Evolutionary conservation across 192 early-diverging fungal genomes (phyloP).

Genomic region (Backusella tarrabulga): DNA sequence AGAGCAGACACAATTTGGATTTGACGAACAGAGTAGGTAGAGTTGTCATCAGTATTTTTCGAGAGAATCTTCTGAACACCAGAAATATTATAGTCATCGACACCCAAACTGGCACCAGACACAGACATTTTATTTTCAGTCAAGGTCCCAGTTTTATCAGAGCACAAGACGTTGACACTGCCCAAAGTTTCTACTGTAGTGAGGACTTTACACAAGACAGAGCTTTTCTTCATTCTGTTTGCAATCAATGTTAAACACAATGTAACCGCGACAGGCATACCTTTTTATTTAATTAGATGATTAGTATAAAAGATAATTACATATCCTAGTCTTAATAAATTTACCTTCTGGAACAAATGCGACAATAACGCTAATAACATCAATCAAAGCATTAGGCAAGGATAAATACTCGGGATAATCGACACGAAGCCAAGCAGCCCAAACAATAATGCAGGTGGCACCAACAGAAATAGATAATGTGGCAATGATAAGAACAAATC

Average conservation of each 20-base stretch:
- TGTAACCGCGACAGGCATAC: constrained; percentile 76
- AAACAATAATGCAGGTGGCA: constrained; percentile 41
- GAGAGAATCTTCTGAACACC: constrained; percentile 7
- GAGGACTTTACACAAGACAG: constrained; percentile 80
- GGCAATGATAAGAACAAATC: constrained; percentile 71
- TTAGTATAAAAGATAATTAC: neutral
- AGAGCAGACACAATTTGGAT: constrained; percentile 34
- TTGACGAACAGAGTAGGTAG: constrained; percentile 22
- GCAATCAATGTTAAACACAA: constrained; percentile 77
- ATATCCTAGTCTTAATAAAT: neutral
- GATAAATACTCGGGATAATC: constrained; percentile 58
- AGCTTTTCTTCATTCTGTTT: constrained; percentile 65
- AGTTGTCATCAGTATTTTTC: neutral
- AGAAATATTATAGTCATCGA: constrained; percentile 32
- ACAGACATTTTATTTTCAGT: constrained; percentile 79
- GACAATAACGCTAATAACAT: constrained; percentile 64
- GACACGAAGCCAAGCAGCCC: constrained; percentile 56
- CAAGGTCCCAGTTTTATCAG: constrained; percentile 94
- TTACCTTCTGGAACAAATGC: constrained; percentile 72
- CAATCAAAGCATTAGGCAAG: constrained; percentile 36
- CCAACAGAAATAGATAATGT: constrained; percentile 47
- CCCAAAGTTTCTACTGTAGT: constrained; percentile 88
- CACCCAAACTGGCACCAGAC: constrained; percentile 39
- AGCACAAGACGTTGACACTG: constrained; percentile 67
- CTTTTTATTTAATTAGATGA: neutral